phyloP scores from a whole-genome alignment of 192 early-diverging fungal genomes.

The Diversispora epigaea region DNA sequence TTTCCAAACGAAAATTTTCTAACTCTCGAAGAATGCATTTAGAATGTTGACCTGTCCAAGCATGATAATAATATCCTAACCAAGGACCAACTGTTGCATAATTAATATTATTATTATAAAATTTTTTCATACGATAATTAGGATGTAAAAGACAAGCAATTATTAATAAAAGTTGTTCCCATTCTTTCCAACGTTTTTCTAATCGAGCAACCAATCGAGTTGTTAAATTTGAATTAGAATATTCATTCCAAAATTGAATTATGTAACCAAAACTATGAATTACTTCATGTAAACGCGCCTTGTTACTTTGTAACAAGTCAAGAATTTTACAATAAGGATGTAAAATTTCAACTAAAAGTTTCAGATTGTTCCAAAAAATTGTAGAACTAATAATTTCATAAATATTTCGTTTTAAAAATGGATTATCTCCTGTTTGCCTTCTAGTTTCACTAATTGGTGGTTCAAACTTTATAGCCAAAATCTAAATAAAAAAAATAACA shows the following conservation, averaged over 20 bases:
- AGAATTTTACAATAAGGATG: not conserved
- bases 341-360: not conserved
- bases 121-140: not conserved
- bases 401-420: not conserved
- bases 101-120: not conserved
- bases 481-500: not conserved
- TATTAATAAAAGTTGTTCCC: not conserved
- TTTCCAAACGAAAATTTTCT: not conserved
- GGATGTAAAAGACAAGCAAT: slow-evolving; percentile 19
- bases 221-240: not conserved
- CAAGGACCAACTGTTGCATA: slow-evolving; percentile 8
- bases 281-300: not conserved
- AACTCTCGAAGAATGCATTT: not conserved
- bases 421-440: not conserved
- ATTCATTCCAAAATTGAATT: not conserved
- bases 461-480: not conserved
- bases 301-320: not conserved
- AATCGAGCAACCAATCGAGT: not conserved
- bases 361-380: not conserved
- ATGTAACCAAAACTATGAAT: not conserved
- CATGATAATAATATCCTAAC: slow-evolving; percentile 4
- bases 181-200: not conserved
- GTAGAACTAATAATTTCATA: not conserved
- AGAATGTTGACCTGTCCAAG: not conserved
- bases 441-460: not conserved